Evolutionary conservation across 805 yeast genomes (phyloP), one percentile per base, ranked within the genome.

Genomic region (Nakazawaea molendinolei): DNA sequence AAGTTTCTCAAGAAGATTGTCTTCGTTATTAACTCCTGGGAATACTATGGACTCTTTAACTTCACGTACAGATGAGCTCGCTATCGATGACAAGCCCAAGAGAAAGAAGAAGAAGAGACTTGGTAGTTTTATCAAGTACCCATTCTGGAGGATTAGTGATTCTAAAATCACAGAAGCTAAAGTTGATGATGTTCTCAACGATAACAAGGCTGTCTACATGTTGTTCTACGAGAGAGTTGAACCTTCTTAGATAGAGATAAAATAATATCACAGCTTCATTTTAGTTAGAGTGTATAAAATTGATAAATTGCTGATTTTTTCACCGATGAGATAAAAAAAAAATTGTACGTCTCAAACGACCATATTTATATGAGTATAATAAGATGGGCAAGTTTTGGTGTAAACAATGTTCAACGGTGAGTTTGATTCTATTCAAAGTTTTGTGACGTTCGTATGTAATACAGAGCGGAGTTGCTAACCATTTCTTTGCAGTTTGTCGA

Each of bases 81-180:
- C 27, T 4, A 12, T 24, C 6, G 8, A n/a, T 12, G 15, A n/a
- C 7, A n/a, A 8, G 8, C 7, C 16, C 18, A 31, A 15, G 14
- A 34, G 20, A 13, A 25, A 20, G 25, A 44, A 37, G 26, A 51
- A 50, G 35, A 77, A 71, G 49, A 77, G 71, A 47, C 59, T 81
- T 8, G 71, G 76, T 4, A 67, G 79, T 13, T 63, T 73, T 13
- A 50, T 66, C 3, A 75, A 74, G 39, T 59, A 69, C 29, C 87
- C 90, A 14, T 83, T 67, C 49, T 90, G 97, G 97, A 69, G 84
- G 44, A 74, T 89, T 23, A 85, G 94, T 43, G 97, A 92, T 57
- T 65, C 83, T 2, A 64, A 61, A 21, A 75, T 84, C 4, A 58
- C 74, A 25, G 96, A 87, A 52, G 76, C 70, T 7, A 64, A 72